Base-by-base conservation (phyloP, 2,329 filamentous ascomycete species). In the Arthrobotrys conoides region DNA sequence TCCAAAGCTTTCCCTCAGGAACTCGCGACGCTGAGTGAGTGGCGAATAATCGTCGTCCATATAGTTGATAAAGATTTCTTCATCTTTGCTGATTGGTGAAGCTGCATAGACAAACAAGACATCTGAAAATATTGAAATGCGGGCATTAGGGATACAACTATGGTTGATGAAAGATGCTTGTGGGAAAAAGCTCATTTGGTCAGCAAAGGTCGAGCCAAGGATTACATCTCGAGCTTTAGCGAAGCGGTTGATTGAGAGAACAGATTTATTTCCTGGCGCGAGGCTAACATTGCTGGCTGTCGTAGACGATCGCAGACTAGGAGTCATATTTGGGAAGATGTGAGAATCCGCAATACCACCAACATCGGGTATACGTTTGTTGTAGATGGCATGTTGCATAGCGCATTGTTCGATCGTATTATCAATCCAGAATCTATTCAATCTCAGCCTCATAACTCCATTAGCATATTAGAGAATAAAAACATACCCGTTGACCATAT, bases 31-130 rank as follows among this genome's bases (percentile, higher is more conserved):
- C 14, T 44, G 66, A 12, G 22, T 51, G 30, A 46, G 44, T 16
- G 67, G 68, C 5, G 49, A 61, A 38, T 78, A 69, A 12, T 68
- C 46, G n/a, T 78, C 75, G 14, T 55, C 68, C 53, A 78, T 27
- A 24, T 78, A 78, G 64, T 78, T 69, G 12, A 78, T 18, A 8
- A 69, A 59, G 44, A 78, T 4, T 36, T 78, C 75, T 6, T 33
- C 36, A 0, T 65, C 68, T 6, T 33, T 64, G 14, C 12, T 41
- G 24, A 78, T 69, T 20, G 68, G 20, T 3, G 53, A 33, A 1
- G 75, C 46, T 3, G 75, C 75, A n/a, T 48, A 36, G 1, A 78
- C n/a, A 18, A 78, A 72, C n/a, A 72, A 24, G 18, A 72, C 33
- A 10, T 78, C 63, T 3, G 36, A 55, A 33, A 78, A 68, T 6